Evolutionary conservation across 139 green algal species (phyloP).

Genomic region (Ettlia oleoabundans): DNA sequence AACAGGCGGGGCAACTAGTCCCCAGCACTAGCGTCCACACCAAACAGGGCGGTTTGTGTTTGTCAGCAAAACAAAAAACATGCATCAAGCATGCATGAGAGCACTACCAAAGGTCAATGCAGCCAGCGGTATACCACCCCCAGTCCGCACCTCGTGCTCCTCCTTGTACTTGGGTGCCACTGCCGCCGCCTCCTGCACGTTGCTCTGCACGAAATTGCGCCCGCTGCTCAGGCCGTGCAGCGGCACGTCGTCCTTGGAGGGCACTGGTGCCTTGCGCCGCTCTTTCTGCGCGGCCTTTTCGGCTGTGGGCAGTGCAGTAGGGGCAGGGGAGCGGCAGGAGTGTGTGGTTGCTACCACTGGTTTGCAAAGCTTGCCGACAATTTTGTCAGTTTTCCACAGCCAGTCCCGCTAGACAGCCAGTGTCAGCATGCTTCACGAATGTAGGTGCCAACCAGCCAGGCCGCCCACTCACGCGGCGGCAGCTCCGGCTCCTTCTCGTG

Average conservation of each 20-base stretch:
- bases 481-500: slow-evolving; percentile 75
- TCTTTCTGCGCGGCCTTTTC: slow-evolving; percentile 51
- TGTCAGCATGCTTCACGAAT: too few species aligned
- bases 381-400: too few species aligned
- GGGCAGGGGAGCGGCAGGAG: too few species aligned
- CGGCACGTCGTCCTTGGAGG: slow-evolving; percentile 62
- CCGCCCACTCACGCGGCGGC: slow-evolving; percentile 63
- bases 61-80: not conserved
- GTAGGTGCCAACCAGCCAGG: not conserved
- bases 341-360: too few species aligned
- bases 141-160: slow-evolving; percentile 10
- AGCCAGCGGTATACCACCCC: too few species aligned
- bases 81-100: slow-evolving; percentile 5
- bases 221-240: slow-evolving; percentile 72
- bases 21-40: too few species aligned
- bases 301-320: too few species aligned
- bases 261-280: slow-evolving; percentile 66
- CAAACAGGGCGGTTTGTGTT: not conserved
- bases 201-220: slow-evolving; percentile 85
- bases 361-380: too few species aligned
- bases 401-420: too few species aligned
- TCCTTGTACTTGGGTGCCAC: slow-evolving; percentile 18
- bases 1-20: too few species aligned
- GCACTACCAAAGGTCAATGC: too few species aligned
- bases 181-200: slow-evolving; percentile 65